Base-by-base conservation (phyloP, 306 rosid genomes). In the Dryas drummondii region DNA sequence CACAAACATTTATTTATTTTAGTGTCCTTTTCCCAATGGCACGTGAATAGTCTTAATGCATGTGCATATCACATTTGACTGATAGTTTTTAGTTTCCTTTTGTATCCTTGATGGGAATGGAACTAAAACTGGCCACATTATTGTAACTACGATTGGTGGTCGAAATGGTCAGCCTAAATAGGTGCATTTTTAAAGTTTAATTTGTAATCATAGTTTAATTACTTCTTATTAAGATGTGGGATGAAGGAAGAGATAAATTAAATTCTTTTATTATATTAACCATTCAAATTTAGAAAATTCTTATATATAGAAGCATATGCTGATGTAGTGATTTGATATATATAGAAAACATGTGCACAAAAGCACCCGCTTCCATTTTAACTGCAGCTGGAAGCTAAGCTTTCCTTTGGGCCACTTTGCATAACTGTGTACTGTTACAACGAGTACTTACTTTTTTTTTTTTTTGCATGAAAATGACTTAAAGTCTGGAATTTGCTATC, bases 401-500 rank as follows among this genome's bases (percentile, higher is more conserved):
- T 79, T 75, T 66, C 82, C 74, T 78, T 76, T 79, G 37, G 37
- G 57, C 49, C 58, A 75, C 73, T 71, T 62, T 71, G 51, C 71
- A 40, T 57, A 50, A 37, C 22, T 60, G 49, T 46, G 37, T 14
- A 41, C 49, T 16, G 26, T 58, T 41, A 72, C 74, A 79, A 55
- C 19, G 55, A 68, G 68, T 11, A 32, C 16, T 55, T 57, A 2
- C 63, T 42, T 19, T 56, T 19, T 19, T 19, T 19, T 19, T 19
- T 19, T 80, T 70, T 15, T 75, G 85, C 83, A 78, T 81, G 85
- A 63, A 78, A 78, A 78, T 78, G 82, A 79, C 83, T 74, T 74
- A 81, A 81, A 84, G 81, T 81, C 87, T 81, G 75, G 87, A 81
- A 84, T 81, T 84, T 47, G 63, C 59, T 27, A 17, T 19, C 37